phyloP scores from a whole-genome alignment of 495 filamentous ascomycete genomes.

The Rhypophila decipiens region DNA sequence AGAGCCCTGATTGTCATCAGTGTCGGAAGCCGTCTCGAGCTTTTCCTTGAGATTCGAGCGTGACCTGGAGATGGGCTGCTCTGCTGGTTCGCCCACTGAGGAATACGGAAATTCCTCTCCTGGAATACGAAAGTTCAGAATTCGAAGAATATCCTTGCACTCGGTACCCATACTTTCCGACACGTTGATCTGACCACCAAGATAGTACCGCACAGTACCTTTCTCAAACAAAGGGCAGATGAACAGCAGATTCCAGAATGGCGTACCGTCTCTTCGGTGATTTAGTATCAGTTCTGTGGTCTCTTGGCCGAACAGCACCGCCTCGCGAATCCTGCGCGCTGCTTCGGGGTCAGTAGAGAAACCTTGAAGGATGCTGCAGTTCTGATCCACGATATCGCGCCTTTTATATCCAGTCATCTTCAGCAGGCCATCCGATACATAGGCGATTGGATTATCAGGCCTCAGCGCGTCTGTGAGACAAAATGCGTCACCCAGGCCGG shows the following conservation, averaged over 20 bases:
- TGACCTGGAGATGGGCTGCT: no score
- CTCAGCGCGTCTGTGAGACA: conserved; percentile 24
- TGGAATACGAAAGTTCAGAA: conserved; percentile 28
- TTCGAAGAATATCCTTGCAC: conserved; percentile 41
- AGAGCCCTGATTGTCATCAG: no score
- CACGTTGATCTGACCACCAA: conserved; percentile 53
- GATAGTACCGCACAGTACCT: conserved; percentile 40
- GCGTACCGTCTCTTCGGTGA: conserved; percentile 44
- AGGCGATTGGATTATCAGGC: conserved; percentile 45
- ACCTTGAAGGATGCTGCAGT: conserved; percentile 48
- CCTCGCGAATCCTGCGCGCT: conserved; percentile 31
- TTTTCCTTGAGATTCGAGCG: conserved; percentile 4
- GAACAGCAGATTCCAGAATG: conserved; percentile 53
- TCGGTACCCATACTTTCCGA: conserved; percentile 43
- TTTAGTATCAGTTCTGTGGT: conserved; percentile 48
- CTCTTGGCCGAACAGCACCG: conserved; percentile 37
- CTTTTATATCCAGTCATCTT: conserved; percentile 41
- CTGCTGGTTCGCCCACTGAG: no score
- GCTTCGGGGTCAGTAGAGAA: conserved; percentile 37
- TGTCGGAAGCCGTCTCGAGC: no score
- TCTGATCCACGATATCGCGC: conserved; percentile 40
- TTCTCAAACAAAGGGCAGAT: conserved; percentile 42
- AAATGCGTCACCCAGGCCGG: conserved; percentile 31
- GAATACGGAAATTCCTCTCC: conserved; percentile 1
- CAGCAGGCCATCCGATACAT: conserved; percentile 46